These are phyloP conservation scores for Eucalyptus marginata DNA, from an alignment of 345 rosid genomes.

Conservation along the genomic window DNA sequence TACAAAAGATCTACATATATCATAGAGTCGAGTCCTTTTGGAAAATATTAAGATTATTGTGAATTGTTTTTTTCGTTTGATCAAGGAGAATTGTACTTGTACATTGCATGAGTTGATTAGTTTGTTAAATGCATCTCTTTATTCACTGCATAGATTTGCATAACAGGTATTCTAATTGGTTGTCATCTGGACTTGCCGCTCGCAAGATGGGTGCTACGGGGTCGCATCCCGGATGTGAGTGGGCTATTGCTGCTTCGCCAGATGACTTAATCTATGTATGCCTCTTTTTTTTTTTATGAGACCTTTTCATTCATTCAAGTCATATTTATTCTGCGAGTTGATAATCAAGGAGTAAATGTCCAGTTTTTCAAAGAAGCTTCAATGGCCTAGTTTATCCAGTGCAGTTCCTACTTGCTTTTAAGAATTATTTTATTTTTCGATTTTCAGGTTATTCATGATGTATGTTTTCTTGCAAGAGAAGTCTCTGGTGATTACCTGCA, in stretches of 20 bases:
- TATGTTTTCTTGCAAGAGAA: constrained; percentile 50
- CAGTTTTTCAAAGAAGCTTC: background rate
- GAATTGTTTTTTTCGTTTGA: background rate
- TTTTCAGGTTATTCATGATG: constrained; percentile 85
- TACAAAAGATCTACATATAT: background rate
- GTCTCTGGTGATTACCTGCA: constrained; percentile 55
- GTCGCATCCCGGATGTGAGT: constrained; percentile 65
- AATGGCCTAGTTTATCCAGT: background rate
- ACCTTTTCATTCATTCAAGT: background rate
- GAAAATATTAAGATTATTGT: background rate
- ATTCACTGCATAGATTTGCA: background rate
- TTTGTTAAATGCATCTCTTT: background rate
- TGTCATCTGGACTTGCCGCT: constrained; percentile 71
- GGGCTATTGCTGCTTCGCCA: constrained; percentile 73
- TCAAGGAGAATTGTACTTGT: background rate
- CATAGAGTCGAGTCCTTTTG: background rate
- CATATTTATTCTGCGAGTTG: background rate
- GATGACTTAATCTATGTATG: constrained; percentile 85
- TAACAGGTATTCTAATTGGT: constrained; percentile 73
- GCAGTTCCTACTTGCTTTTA: background rate
- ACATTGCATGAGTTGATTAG: background rate
- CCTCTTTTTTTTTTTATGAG: background rate
- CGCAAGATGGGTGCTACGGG: constrained; percentile 38
- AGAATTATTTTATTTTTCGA: constrained; percentile 7
- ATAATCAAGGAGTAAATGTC: background rate